Conservation (phyloP, 148 eudicot species). For the Euryodendron excelsum region DNA sequence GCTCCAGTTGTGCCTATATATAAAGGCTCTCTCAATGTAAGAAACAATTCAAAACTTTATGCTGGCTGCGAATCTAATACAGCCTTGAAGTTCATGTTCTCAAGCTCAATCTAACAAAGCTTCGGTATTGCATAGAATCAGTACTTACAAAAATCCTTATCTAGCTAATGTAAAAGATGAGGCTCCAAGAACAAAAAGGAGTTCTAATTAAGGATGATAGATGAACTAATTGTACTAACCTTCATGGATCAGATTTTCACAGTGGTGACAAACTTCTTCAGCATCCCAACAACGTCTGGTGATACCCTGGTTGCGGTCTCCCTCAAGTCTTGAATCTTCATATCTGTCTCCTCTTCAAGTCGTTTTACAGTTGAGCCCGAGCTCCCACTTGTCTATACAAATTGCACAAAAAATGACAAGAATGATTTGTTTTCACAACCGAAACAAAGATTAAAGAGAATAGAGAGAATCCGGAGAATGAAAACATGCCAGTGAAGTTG, state of each 20-base stretch:
- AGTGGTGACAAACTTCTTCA: conserved; percentile 31
- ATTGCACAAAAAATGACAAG: neutral
- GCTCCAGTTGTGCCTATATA: too few relatives aligned
- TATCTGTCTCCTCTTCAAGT: conserved; percentile 58
- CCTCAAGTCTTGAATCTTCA: conserved; percentile 45
- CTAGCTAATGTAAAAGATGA: neutral
- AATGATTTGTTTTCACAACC: neutral
- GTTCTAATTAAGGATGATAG: neutral
- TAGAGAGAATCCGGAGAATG: neutral
- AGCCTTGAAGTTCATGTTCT: too few relatives aligned
- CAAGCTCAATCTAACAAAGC: too few relatives aligned
- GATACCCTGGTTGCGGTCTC: conserved; percentile 36
- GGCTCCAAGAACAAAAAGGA: neutral
- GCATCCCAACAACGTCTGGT: conserved; percentile 41
- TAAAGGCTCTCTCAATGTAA: too few relatives aligned
- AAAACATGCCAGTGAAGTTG: neutral
- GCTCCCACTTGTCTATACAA: conserved; percentile 45
- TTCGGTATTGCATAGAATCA: too few relatives aligned
- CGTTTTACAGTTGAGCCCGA: conserved; percentile 48
- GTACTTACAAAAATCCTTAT: too few relatives aligned
- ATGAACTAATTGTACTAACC: neutral
- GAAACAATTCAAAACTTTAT: too few relatives aligned
- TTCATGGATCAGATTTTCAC: conserved; percentile 25
- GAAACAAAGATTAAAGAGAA: neutral
- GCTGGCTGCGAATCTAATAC: too few relatives aligned